These are phyloP conservation scores for Aspergillus sojae DNA, from an alignment of 2,329 filamentous ascomycete genomes.

Conservation along the genomic window DNA sequence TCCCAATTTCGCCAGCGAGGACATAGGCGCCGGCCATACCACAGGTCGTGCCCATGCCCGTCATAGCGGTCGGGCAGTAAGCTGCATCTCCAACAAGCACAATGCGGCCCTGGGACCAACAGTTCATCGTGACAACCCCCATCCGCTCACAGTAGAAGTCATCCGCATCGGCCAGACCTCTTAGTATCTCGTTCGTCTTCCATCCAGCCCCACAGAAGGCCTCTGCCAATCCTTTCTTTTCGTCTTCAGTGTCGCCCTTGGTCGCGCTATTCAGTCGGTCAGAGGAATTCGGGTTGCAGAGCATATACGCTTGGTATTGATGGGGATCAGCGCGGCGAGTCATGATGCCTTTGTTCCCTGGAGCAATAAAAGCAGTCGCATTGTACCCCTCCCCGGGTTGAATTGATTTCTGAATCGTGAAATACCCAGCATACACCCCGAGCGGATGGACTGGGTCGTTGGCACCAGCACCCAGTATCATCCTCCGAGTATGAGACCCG, in stretches of 20 bases:
- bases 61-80: slow-evolving; percentile 34
- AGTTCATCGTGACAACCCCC: slow-evolving; percentile 48
- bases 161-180: slow-evolving; percentile 41
- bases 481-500: slow-evolving; percentile 24
- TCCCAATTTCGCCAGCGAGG: slow-evolving; percentile 54
- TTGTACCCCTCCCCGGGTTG: slow-evolving; percentile 38
- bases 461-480: slow-evolving; percentile 22
- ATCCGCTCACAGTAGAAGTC: slow-evolving; percentile 54
- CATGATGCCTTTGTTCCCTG: slow-evolving; percentile 43
- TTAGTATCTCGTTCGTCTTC: slow-evolving; percentile 48
- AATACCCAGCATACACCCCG: slow-evolving; percentile 40
- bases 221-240: slow-evolving; percentile 45
- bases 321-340: slow-evolving; percentile 44
- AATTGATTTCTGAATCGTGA: slow-evolving; percentile 33
- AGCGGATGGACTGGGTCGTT: slow-evolving; percentile 25
- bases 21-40: slow-evolving; percentile 52
- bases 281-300: slow-evolving; percentile 25
- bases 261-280: slow-evolving; percentile 29
- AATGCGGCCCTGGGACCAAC: slow-evolving; percentile 50
- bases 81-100: slow-evolving; percentile 46
- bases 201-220: slow-evolving; percentile 50
- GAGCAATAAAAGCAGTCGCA: slow-evolving; percentile 41
- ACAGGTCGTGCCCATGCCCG: slow-evolving; percentile 38
- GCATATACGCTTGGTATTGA: slow-evolving; percentile 44
- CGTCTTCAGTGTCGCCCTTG: slow-evolving; percentile 37